Evolutionary conservation across 202 grass and related monocot species (phyloP), one percentile per base, ranked within the genome.

Genomic region (Zizania palustris): DNA sequence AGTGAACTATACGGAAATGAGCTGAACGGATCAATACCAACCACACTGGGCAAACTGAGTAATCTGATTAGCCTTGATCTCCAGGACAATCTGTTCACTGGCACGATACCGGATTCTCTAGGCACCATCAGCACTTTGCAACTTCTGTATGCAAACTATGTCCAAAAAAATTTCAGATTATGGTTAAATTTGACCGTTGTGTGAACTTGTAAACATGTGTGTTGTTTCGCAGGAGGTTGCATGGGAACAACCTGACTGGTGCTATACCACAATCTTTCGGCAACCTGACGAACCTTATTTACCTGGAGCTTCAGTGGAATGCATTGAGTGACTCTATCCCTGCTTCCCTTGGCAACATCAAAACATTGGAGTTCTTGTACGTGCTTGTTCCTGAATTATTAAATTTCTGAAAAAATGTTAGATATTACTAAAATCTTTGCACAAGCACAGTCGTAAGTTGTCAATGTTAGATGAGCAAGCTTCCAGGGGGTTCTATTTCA

Each of bases 301-400:
- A 60, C 22, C 20, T 96, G 82, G 82, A 90, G 51, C 84, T 96
- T 58, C 69, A 92, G 11, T 13, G 43, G 33, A 96, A 96, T 44
- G 0, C 7, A 0, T 60, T 92, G 7, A 88, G 20, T 41, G 88
- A 88, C 2, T 0, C 44, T 12, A 89, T 95, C 53, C 88, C 88
- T 9, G 4, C 80, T 36, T 57, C 86, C 5, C 73, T 91, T 16
- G 92, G 85, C 18, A 87, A 85, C 56, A 76, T 94, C 57, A 84
- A 72, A 33, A 54, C 57, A 13, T 21, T 94, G 45, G 41, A 35
- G 33, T 48, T 43, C 21, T 18, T 94, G 88, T 94, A 88, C 21
- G 85, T 59, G 22, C 44, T 58, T 63, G 34, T 22, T 64, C 45
- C 11, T 19, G 18, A 45, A 63, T 75, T 45, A 7, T 12, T 12